phyloP scores from a whole-genome alignment of 192 early-diverging fungal genomes.

The Dimargaris verticillata region DNA sequence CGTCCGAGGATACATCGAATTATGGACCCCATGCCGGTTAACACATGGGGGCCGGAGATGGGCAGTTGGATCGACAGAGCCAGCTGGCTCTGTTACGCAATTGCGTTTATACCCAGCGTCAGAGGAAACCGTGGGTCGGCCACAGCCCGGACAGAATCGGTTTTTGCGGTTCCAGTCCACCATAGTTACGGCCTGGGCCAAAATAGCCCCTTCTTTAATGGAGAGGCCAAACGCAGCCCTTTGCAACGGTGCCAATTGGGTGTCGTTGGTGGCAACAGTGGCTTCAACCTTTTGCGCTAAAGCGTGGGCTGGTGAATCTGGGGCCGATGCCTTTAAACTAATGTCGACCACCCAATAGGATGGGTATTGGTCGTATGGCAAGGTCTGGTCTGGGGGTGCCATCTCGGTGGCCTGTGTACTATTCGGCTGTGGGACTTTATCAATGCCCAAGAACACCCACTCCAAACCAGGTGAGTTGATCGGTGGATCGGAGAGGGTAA shows the following conservation, averaged over 20 bases:
- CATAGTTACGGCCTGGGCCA: neutral
- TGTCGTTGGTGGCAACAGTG: neutral
- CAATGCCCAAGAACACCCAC: neutral
- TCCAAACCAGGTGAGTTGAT: neutral
- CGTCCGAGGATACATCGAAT: slow-evolving; percentile 10
- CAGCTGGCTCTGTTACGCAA: neutral
- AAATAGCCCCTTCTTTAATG: no score
- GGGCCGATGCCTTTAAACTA: neutral
- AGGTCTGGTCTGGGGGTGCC: neutral
- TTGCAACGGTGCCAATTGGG: neutral
- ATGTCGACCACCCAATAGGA: slow-evolving; percentile 3
- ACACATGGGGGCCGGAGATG: neutral
- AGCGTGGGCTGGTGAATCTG: neutral
- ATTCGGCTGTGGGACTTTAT: neutral
- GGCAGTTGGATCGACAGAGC: no score
- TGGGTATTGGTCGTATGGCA: neutral
- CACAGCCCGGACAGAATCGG: slow-evolving; percentile 8
- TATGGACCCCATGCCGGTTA: slow-evolving; percentile 9
- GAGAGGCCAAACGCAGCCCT: neutral
- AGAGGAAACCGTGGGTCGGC: slow-evolving; percentile 1
- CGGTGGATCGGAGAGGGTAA: neutral
- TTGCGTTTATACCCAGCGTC: slow-evolving; percentile 8
- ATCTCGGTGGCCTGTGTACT: neutral
- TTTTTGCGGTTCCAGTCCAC: slow-evolving; percentile 9
- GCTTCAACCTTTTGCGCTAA: neutral